These are phyloP conservation scores for Lactifluus volemus DNA, from an alignment of 768 basidiomycete species.

Conservation along the genomic window DNA sequence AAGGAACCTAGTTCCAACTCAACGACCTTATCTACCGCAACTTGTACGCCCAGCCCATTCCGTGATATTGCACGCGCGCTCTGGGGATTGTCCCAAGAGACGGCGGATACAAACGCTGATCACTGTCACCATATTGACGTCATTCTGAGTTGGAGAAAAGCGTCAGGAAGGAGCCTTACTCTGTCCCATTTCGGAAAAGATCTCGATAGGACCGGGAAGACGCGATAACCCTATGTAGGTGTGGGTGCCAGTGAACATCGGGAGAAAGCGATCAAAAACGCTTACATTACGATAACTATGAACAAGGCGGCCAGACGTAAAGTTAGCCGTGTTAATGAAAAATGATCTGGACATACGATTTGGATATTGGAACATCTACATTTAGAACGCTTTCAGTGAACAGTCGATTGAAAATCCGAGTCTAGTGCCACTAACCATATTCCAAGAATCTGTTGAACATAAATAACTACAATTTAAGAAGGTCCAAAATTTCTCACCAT, in stretches of 20 bases:
- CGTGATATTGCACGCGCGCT: no score
- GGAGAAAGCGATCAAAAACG: neutral
- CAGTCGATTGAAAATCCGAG: neutral
- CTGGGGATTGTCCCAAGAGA: no score
- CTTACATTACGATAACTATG: neutral
- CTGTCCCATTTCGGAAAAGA: no score
- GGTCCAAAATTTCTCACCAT: neutral
- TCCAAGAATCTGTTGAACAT: slow-evolving; percentile 1
- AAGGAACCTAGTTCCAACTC: no score
- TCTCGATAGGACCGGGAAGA: neutral
- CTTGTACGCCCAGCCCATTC: no score
- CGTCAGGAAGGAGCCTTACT: no score
- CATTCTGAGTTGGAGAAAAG: no score
- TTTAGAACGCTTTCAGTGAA: neutral
- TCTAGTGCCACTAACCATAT: neutral
- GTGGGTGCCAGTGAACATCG: neutral
- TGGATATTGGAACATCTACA: neutral
- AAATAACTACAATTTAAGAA: neutral
- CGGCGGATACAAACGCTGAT: no score
- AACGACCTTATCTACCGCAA: no score
- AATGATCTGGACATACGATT: neutral
- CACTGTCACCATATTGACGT: no score
- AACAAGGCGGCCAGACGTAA: no score
- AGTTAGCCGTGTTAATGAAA: no score
- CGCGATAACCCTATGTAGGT: neutral